Evolutionary conservation across 169 alveolate species (phyloP).

Genomic region (Plasmodium chabaudi): DNA sequence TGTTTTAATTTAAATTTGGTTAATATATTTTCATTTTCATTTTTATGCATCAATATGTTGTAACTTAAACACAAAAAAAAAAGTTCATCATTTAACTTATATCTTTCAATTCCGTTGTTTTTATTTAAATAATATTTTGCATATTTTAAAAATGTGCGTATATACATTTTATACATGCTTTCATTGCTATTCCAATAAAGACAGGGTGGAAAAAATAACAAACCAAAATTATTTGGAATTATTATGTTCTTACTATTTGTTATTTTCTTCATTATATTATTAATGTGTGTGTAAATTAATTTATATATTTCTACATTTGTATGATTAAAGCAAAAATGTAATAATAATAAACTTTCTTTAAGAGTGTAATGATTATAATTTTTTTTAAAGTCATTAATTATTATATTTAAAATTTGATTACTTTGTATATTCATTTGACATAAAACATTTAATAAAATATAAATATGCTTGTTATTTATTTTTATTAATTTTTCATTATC

Average conservation of each 20-base stretch:
- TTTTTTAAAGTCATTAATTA: constrained; percentile 34
- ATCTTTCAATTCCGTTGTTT: constrained; percentile 14
- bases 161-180: constrained; percentile 12
- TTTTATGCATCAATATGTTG: constrained; percentile 18
- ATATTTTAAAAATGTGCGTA: constrained; percentile 23
- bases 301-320: not conserved
- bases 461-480: constrained; percentile 24
- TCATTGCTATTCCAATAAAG: not conserved
- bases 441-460: constrained; percentile 31
- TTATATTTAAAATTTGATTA: constrained; percentile 9
- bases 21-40: constrained; percentile 19
- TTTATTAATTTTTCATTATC: not conserved
- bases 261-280: constrained; percentile 1
- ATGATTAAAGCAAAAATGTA: constrained; percentile 38
- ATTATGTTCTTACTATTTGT: not conserved
- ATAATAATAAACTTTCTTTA: constrained; percentile 14
- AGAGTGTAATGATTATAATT: constrained; percentile 13
- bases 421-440: constrained; percentile 45
- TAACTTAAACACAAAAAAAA: constrained; percentile 31
- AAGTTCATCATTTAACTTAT: constrained; percentile 41
- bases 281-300: constrained; percentile 1
- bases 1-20: constrained; percentile 48
- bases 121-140: constrained; percentile 20
- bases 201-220: constrained; percentile 47
- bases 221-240: constrained; percentile 40